These are phyloP conservation scores for Saccharomycopsis fodiens DNA, from an alignment of 805 yeast genomes.

Conservation along the genomic window DNA sequence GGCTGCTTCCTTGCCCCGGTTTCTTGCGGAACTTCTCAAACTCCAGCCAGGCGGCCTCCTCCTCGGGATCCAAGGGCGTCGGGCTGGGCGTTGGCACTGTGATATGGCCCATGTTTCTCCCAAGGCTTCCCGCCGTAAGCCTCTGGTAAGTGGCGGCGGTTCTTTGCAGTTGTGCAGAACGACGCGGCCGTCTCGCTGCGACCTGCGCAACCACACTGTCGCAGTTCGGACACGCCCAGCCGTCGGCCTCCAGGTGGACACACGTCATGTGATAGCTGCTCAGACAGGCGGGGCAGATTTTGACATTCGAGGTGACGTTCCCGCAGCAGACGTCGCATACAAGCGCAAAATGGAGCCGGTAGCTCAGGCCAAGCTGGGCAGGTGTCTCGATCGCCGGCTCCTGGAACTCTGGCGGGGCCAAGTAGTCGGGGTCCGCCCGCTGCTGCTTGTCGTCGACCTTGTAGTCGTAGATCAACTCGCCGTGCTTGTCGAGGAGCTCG, in stretches of 20 bases:
- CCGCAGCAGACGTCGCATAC: slow-evolving; percentile 8
- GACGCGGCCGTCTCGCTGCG: background rate
- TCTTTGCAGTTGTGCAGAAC: background rate
- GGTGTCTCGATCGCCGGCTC: slow-evolving; percentile 3
- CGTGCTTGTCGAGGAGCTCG: slow-evolving; percentile 25
- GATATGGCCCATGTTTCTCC: slow-evolving; percentile 1
- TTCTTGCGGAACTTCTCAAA: slow-evolving; percentile 12
- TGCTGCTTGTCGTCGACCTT: slow-evolving; percentile 18
- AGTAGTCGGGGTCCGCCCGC: slow-evolving; percentile 14
- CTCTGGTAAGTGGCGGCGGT: background rate
- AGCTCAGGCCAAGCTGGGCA: background rate
- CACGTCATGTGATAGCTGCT: slow-evolving; percentile 34
- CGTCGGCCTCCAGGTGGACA: slow-evolving; percentile 27
- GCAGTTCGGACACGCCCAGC: slow-evolving; percentile 48
- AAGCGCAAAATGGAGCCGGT: slow-evolving; percentile 13
- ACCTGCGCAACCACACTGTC: slow-evolving; percentile 32
- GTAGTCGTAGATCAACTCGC: slow-evolving; percentile 19
- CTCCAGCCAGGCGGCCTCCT: slow-evolving; percentile 18
- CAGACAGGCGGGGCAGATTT: slow-evolving; percentile 18
- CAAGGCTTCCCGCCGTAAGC: background rate
- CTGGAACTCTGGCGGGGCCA: slow-evolving; percentile 9
- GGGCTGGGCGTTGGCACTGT: background rate
- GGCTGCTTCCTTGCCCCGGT: slow-evolving; percentile 1
- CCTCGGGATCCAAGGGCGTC: slow-evolving; percentile 19
- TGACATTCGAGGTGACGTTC: slow-evolving; percentile 16